Evolutionary conservation across 2,329 filamentous ascomycete genomes (phyloP), one percentile per base, ranked within the genome.

Genomic region (Trichoderma arundinaceum): DNA sequence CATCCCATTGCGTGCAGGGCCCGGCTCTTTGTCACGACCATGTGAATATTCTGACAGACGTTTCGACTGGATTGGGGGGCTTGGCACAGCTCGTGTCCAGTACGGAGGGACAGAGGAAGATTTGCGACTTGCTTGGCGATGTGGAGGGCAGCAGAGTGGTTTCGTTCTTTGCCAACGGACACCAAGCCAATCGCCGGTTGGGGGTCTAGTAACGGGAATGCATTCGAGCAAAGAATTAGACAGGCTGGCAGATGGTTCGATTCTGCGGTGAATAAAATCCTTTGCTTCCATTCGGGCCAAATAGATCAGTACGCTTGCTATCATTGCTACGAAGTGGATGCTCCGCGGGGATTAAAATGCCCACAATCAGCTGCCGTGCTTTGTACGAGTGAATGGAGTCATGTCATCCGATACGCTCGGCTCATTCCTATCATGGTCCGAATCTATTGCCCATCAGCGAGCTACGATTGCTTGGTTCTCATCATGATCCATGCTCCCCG

Each of bases 101-200:
- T 15, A 38, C 57, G 32, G 58, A 68, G n/a, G 68, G 72, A 10
- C 67, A 69, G 59, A 56, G 63, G 28, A 44, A 39, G 7, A 67
- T 79, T 22, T 63, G 68, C 38, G 69, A 73, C 19, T 69, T 69
- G 33, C 68, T 79, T n/a, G 77, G 77, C 1, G 67, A 70, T 4
- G 54, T 33, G 32, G 76, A 78, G 57, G 74, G 71, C 13, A 51
- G 51, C 3, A 71, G 75, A 9, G 64, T 79, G 32, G 67, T 76
- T 15, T 66, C 70, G 0, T 78, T 78, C 65, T 69, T 78, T 28
- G 67, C 66, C 3, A 65, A 68, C 32, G 74, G 72, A 19, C 71
- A 71, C 35, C 22, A 51, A 39, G 19, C 13, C n/a, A 22, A 22
- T 48, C 12, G 43, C 15, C 22, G 57, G 3, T 19, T 51, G 59